phyloP scores from a whole-genome alignment of 306 rosid species.

The Vigna trinervia region DNA sequence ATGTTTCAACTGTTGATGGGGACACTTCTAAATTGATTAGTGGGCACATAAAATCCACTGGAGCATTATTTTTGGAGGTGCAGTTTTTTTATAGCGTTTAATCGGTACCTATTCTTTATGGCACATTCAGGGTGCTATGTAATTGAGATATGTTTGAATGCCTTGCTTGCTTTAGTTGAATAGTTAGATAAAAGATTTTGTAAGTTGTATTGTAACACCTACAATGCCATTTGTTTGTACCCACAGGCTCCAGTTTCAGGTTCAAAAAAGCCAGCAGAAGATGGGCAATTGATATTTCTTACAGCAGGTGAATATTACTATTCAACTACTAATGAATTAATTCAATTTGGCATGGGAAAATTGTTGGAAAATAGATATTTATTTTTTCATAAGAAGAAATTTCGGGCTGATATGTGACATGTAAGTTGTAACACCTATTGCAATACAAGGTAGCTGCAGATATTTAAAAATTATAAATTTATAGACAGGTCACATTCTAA shows the following conservation, averaged over 20 bases:
- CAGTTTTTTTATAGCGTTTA: conserved; percentile 16
- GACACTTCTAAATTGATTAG: conserved; percentile 75
- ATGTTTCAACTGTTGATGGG: conserved; percentile 92
- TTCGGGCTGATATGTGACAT: conserved; percentile 3
- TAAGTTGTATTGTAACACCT: conserved; percentile 36
- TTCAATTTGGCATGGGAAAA: conserved; percentile 34
- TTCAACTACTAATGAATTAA: conserved; percentile 6
- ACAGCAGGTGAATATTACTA: conserved; percentile 72
- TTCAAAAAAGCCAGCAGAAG: conserved; percentile 96
- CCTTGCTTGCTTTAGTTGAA: neutral
- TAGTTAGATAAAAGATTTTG: conserved; percentile 25
- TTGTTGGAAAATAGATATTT: neutral
- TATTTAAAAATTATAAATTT: conserved; percentile 30
- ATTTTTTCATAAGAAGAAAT: neutral
- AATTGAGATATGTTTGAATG: conserved; percentile 31
- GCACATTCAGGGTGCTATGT: neutral
- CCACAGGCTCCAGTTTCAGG: conserved; percentile 98
- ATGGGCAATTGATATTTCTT: conserved; percentile 94
- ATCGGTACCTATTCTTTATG: conserved; percentile 15
- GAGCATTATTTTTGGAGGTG: conserved; percentile 92
- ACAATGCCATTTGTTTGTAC: conserved; percentile 32
- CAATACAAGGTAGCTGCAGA: conserved; percentile 28
- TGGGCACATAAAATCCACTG: conserved; percentile 70
- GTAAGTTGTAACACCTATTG: conserved; percentile 1
- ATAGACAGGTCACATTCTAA: conserved; percentile 13